Conservation (phyloP, 345 rosid species). For the Mallotus nudiflorus region DNA sequence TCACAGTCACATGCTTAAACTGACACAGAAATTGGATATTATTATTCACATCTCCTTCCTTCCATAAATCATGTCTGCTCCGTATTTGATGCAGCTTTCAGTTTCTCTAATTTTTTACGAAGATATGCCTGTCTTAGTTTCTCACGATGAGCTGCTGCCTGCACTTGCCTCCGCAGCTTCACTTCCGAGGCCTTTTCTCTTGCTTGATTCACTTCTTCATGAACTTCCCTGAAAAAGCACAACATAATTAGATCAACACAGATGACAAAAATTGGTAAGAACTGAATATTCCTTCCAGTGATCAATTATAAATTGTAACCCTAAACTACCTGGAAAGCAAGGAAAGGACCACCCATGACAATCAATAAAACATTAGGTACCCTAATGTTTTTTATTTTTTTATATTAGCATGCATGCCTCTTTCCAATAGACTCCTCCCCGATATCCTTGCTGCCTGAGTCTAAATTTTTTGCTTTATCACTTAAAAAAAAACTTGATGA, state of each 20-base stretch:
- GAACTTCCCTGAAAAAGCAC: slow-evolving; percentile 67
- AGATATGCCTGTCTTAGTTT: slow-evolving; percentile 85
- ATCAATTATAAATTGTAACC: background rate
- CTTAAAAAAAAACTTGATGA: no score
- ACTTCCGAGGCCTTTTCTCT: slow-evolving; percentile 72
- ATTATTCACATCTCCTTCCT: background rate
- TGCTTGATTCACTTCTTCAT: slow-evolving; percentile 82
- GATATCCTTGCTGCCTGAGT: no score
- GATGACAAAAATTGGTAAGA: background rate
- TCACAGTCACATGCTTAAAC: slow-evolving; percentile 1
- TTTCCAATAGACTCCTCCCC: no score
- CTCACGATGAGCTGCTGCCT: slow-evolving; percentile 71
- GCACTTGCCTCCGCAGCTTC: slow-evolving; percentile 71
- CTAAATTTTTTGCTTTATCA: no score
- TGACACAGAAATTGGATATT: background rate
- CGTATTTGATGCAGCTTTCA: slow-evolving; percentile 52
- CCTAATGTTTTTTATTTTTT: no score
- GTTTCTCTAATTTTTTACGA: slow-evolving; percentile 75
- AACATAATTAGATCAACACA: background rate
- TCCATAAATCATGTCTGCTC: slow-evolving; percentile 2
- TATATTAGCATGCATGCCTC: no score
- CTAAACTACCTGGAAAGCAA: no score
- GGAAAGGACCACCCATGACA: no score
- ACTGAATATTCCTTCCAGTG: background rate
- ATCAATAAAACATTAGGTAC: no score